These are phyloP conservation scores for Carpinus fangiana DNA, from an alignment of 306 rosid genomes.

Conservation along the genomic window DNA sequence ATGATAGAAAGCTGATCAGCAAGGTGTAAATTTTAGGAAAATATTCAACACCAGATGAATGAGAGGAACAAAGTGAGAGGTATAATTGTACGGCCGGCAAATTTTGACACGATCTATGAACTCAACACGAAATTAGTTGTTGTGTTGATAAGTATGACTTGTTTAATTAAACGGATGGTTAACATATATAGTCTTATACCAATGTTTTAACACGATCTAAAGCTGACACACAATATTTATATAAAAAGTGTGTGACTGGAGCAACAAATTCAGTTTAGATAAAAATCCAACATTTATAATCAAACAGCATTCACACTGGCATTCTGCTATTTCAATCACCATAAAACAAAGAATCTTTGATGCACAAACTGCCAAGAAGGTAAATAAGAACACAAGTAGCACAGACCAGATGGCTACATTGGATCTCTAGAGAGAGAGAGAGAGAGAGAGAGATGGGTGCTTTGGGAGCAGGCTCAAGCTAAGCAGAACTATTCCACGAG, in stretches of 20 bases:
- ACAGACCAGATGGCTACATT: not conserved
- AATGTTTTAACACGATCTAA: too few species aligned
- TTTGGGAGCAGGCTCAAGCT: not conserved
- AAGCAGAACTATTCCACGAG: not conserved
- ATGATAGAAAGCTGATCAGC: not conserved
- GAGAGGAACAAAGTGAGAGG: too few species aligned
- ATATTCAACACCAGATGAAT: too few species aligned
- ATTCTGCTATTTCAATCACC: not conserved
- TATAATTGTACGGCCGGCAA: too few species aligned
- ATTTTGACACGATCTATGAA: too few species aligned
- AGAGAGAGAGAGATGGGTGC: too few species aligned
- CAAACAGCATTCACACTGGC: not conserved
- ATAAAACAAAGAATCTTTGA: not conserved
- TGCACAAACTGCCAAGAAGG: not conserved
- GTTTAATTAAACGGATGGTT: too few species aligned
- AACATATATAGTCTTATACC: too few species aligned
- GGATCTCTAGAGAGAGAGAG: too few species aligned
- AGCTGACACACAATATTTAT: too few species aligned
- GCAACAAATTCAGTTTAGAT: not conserved
- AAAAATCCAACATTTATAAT: not conserved
- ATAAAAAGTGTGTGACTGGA: not conserved
- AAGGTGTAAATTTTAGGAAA: not conserved
- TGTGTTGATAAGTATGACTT: too few species aligned
- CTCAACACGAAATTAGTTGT: too few species aligned
- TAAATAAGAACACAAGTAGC: not conserved